Percentiles rank a stretch among this genome's conserved stretches.
phyloP scores from a whole-genome alignment of 2,329 filamentous ascomycete genomes.

The Ophiostoma fasciatum region DNA sequence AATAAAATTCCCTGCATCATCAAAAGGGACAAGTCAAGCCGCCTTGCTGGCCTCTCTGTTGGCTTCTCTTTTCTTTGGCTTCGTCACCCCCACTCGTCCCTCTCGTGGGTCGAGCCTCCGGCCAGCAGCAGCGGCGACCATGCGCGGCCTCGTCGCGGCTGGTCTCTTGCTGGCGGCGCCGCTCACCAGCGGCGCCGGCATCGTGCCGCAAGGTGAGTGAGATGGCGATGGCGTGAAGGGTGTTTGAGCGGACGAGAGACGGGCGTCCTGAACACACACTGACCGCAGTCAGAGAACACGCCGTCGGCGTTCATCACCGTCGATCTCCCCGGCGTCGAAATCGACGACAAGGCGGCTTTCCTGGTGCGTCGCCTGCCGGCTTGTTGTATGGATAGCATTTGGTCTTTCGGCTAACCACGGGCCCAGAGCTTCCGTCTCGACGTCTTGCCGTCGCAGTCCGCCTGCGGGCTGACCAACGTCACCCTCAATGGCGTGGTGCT shows the following conservation, averaged over 20 bases:
- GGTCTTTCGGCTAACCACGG: too few species aligned
- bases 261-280: too few species aligned
- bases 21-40: too few species aligned
- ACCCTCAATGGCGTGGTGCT: constrained; percentile 31
- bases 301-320: constrained; percentile 15
- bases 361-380: constrained; percentile 12
- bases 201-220: too few species aligned
- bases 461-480: constrained; percentile 32
- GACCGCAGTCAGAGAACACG: constrained; percentile 4
- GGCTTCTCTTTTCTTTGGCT: background rate
- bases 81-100: too few species aligned
- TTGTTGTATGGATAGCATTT: too few species aligned
- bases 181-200: constrained; percentile 18
- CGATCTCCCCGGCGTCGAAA: constrained; percentile 11
- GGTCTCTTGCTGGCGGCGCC: constrained; percentile 22
- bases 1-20: too few species aligned
- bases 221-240: too few species aligned
- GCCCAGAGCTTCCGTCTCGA: constrained; percentile 28
- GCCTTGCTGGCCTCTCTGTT: too few species aligned
- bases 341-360: constrained; percentile 8
- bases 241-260: too few species aligned
- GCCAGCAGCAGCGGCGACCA: too few species aligned
- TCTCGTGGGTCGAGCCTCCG: too few species aligned
- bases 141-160: constrained; percentile 21
- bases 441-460: constrained; percentile 27